Base-by-base conservation (phyloP, 345 rosid species). In the Citrus inodora region DNA sequence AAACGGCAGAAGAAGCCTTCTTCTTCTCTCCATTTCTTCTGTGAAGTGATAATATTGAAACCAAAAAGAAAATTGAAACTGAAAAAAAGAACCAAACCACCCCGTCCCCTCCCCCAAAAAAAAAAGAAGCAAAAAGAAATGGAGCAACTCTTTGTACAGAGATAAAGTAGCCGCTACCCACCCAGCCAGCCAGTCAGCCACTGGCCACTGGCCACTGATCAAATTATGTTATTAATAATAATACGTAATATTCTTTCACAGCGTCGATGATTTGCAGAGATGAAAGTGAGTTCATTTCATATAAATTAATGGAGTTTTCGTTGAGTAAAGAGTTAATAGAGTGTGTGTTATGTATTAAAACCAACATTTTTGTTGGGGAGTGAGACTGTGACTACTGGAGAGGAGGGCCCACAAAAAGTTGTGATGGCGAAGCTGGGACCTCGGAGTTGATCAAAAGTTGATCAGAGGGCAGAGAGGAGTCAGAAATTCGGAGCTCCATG, bases 21-120 rank as follows among this genome's bases (percentile, higher is more conserved):
- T 53, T 53, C 58, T 53, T 53, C 16, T 87, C 89, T 79, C 87
- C 98, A 90, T 93, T 80, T 81, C 79, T 68, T 74, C 61, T 83
- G 80, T 48, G 66, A 83, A 77, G 78, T 16, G 25, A 38, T 53
- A 63, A 78, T 76, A 74, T 13, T 71, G 82, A 83, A 61, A 74
- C 75, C 83, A 79, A 24, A 69, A 79, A 63, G 79, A 64, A 79
- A 71, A 71, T 67, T 59, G 73, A 35, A 35, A 35, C 37, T 6
- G 37, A 35, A 35, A 35, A 35, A 35, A 35, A 35, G 37, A 35
- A 35, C 7, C 37, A 35, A 35, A 35, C 37, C 37, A 35, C 37
- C 37, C 37, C 37, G 1, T 35, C 37, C 37, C 7, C 37, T 5
- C 37, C 37, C 37, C 37, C 37, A 5, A 35, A 5, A 35, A 35